Conservation (phyloP, 2,329 filamentous ascomycete species). For the Neurospora crassa region DNA sequence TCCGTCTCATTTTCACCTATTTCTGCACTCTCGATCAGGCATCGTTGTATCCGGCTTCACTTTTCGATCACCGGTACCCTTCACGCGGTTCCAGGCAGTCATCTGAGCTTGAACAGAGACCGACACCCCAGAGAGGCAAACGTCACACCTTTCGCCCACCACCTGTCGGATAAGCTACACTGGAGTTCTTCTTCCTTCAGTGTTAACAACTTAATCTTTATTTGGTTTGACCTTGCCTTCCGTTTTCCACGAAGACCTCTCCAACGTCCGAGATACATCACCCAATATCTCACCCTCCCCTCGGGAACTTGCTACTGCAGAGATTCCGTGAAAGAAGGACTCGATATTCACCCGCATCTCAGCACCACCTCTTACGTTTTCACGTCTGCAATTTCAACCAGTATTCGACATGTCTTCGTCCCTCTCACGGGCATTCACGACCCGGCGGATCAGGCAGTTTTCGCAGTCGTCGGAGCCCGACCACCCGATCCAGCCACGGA, state of each 20-base stretch:
- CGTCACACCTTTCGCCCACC: constrained; percentile 5
- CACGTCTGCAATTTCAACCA: not conserved
- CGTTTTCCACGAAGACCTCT: not conserved
- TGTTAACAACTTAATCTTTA: not conserved
- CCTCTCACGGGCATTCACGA: constrained; percentile 62
- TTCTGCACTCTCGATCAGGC: not conserved
- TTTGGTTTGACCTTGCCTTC: not conserved
- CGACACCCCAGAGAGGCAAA: constrained; percentile 2
- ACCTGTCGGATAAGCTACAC: not conserved
- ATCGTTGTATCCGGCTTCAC: not conserved
- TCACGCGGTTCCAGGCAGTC: not conserved
- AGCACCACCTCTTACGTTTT: not conserved
- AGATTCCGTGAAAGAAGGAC: not conserved
- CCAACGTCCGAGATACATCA: not conserved
- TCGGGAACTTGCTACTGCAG: not conserved
- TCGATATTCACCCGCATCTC: not conserved
- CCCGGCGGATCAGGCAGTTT: constrained; percentile 53
- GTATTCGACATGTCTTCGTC: constrained; percentile 18
- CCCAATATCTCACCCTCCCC: not conserved
- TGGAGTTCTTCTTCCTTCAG: not conserved
- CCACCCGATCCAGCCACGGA: constrained; percentile 32
- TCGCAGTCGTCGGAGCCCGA: constrained; percentile 35
- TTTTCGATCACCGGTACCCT: not conserved
- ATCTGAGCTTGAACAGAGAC: constrained; percentile 1
- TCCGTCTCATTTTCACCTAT: not conserved